These are phyloP conservation scores for Fusarium staphyleae DNA, from an alignment of 2,329 filamentous ascomycete species.

Conservation along the genomic window DNA sequence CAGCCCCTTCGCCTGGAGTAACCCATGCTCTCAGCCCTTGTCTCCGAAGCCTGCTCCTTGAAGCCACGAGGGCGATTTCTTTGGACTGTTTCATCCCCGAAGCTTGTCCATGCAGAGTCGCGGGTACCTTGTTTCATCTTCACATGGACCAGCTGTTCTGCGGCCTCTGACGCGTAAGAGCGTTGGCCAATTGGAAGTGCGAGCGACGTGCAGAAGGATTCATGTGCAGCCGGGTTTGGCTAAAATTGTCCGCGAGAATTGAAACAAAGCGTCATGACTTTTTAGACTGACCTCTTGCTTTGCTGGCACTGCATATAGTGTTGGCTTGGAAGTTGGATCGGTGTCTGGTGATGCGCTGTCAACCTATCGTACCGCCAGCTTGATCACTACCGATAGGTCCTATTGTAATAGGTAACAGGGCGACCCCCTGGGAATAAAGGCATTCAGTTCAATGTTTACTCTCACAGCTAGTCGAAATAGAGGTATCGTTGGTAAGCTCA, in stretches of 20 bases:
- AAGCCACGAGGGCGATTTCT: slow-evolving; percentile 7
- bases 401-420: no score
- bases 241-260: slow-evolving; percentile 7
- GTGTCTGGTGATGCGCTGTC: not conserved
- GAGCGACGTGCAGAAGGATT: slow-evolving; percentile 27
- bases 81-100: slow-evolving; percentile 3
- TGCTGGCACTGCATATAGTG: slow-evolving; percentile 17
- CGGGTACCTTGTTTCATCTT: not conserved
- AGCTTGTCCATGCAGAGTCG: not conserved
- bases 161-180: not conserved
- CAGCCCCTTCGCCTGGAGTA: slow-evolving; percentile 10
- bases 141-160: slow-evolving; percentile 5
- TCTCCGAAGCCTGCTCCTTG: not conserved
- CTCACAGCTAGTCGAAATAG: not conserved
- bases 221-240: slow-evolving; percentile 20
- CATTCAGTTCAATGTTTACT: no score
- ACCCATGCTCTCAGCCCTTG: slow-evolving; percentile 14
- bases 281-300: slow-evolving; percentile 6
- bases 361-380: no score
- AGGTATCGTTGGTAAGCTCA: slow-evolving; percentile 5
- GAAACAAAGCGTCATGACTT: slow-evolving; percentile 21
- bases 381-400: no score
- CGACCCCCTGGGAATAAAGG: no score
- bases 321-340: not conserved
- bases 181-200: slow-evolving; percentile 6